A percentile compares a stretch with the other conserved stretches of the same genome.
Conservation (phyloP, 129 eudicot species). For the Artemisia annua region DNA sequence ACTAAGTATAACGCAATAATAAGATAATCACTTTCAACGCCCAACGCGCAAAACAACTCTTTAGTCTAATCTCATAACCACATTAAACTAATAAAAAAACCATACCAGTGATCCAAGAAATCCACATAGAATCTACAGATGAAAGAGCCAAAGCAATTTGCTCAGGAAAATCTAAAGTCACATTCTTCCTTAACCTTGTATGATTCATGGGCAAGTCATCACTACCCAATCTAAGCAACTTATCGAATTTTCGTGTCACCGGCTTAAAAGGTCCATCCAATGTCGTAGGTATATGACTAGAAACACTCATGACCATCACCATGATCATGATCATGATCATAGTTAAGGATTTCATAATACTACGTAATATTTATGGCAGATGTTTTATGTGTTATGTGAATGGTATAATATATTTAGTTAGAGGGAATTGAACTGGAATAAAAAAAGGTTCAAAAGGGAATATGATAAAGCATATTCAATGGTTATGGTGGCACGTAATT, state of each 20-base stretch:
- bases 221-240: constrained; percentile 64
- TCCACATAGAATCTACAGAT: constrained; percentile 75
- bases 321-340: background rate
- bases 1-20: too few species aligned
- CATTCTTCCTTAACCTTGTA: constrained; percentile 67
- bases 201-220: constrained; percentile 81
- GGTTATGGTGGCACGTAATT: background rate
- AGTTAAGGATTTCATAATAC: background rate
- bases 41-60: too few species aligned
- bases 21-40: too few species aligned
- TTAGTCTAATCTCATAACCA: too few species aligned
- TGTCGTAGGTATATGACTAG: constrained; percentile 62
- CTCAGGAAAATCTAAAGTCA: constrained; percentile 64
- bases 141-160: constrained; percentile 87
- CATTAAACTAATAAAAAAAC: background rate
- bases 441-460: background rate
- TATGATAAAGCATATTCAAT: constrained; percentile 22
- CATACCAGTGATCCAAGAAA: constrained; percentile 95
- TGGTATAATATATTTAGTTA: background rate
- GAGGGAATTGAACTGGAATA: background rate
- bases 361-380: constrained; percentile 6
- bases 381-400: background rate
- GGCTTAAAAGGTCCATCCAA: constrained; percentile 88
- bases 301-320: too few species aligned
- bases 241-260: constrained; percentile 64